Percentiles rank a stretch among this genome's conserved stretches.
phyloP scores from a whole-genome alignment of 2,329 filamentous ascomycete genomes.

The Neofusicoccum laricinum region DNA sequence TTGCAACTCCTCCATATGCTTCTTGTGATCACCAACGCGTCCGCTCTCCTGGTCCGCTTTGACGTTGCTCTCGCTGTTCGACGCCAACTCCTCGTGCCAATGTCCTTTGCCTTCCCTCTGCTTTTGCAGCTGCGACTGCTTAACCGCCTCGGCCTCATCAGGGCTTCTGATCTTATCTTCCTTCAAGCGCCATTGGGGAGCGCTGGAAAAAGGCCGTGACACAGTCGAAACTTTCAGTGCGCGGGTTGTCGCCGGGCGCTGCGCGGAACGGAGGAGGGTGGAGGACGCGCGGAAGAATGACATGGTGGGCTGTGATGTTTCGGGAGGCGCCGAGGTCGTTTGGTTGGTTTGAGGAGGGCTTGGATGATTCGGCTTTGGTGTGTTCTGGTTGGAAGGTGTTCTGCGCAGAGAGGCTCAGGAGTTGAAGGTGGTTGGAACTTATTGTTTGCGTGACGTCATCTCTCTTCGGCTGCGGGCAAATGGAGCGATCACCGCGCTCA shows the following conservation, averaged over 20 bases:
- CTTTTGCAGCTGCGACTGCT: slow-evolving; percentile 44
- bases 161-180: slow-evolving; percentile 38
- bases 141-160: slow-evolving; percentile 42
- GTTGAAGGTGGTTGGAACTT: not conserved
- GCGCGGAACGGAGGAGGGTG: not conserved
- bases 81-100: slow-evolving; percentile 44
- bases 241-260: not conserved
- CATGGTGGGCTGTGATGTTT: not conserved
- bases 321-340: not conserved
- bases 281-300: not conserved
- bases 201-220: slow-evolving; percentile 28
- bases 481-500: not conserved
- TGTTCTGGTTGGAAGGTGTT: not conserved
- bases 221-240: not conserved
- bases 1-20: slow-evolving; percentile 45
- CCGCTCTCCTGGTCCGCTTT: slow-evolving; percentile 38
- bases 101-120: slow-evolving; percentile 41
- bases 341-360: not conserved
- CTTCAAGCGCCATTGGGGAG: slow-evolving; percentile 34
- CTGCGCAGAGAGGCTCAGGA: not conserved
- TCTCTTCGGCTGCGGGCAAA: not conserved
- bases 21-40: slow-evolving; percentile 38
- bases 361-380: not conserved
- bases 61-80: slow-evolving; percentile 31
- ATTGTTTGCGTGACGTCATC: not conserved